phyloP scores from a whole-genome alignment of 179 eudicot genomes.

The Silene vulgaris region DNA sequence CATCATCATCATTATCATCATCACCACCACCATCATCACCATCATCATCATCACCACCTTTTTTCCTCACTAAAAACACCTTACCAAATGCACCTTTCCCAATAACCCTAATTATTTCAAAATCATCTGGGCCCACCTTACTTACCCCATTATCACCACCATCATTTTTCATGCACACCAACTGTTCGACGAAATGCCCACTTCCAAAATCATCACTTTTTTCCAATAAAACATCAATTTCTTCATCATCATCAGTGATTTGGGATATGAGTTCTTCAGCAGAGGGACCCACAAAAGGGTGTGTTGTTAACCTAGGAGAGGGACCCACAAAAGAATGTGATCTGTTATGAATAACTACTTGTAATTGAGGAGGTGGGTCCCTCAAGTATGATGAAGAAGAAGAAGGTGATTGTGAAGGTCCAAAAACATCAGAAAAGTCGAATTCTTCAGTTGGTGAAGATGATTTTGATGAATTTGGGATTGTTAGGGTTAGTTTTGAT shows the following conservation, averaged over 20 bases:
- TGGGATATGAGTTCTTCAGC: slow-evolving; percentile 40
- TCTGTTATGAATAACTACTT: slow-evolving; percentile 50
- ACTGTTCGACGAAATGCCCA: slow-evolving; percentile 26
- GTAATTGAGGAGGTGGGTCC: slow-evolving; percentile 38
- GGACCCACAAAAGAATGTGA: slow-evolving; percentile 88
- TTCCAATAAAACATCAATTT: slow-evolving; percentile 22
- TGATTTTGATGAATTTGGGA: slow-evolving; percentile 40
- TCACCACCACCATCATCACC: not conserved
- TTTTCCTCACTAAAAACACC: slow-evolving; percentile 80
- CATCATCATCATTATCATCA: not conserved
- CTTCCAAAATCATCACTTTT: slow-evolving; percentile 19
- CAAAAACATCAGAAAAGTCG: slow-evolving; percentile 72
- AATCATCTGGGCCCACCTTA: slow-evolving; percentile 64
- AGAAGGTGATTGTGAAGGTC: slow-evolving; percentile 32
- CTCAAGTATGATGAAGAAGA: slow-evolving; percentile 18
- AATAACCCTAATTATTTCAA: slow-evolving; percentile 74
- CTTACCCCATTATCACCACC: not conserved
- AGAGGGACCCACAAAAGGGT: slow-evolving; percentile 22
- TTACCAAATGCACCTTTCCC: slow-evolving; percentile 96
- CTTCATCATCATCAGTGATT: slow-evolving; percentile 32
- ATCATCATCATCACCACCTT: slow-evolving; percentile 21
- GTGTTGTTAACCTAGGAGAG: slow-evolving; percentile 49
- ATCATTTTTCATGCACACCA: slow-evolving; percentile 24
- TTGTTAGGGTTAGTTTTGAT: slow-evolving; percentile 52
- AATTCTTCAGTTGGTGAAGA: slow-evolving; percentile 40